These are phyloP conservation scores for Oropetium thomaeum DNA, from an alignment of 176 grass and related monocot genomes.

Conservation along the genomic window DNA sequence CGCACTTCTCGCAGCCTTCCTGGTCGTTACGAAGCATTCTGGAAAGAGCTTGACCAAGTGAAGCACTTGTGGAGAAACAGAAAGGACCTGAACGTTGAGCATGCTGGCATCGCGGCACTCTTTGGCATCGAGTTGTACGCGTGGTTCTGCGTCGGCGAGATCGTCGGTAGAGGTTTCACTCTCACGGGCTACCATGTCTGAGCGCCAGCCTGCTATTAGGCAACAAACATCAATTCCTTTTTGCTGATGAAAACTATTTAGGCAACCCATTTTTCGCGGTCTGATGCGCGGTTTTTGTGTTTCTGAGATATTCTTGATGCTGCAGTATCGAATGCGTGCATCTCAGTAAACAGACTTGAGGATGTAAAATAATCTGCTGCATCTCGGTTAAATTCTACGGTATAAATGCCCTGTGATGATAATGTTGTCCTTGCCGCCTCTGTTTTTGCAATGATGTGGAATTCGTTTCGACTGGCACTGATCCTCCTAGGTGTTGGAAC, in stretches of 20 bases:
- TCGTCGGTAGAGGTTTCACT: constrained; percentile 79
- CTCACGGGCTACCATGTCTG: constrained; percentile 82
- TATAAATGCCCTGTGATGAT: neutral
- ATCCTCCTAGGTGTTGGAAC: neutral
- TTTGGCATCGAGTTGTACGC: constrained; percentile 80
- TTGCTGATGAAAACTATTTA: constrained; percentile 8
- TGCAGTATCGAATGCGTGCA: neutral
- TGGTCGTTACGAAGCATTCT: constrained; percentile 65
- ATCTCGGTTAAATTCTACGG: neutral
- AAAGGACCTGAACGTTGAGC: constrained; percentile 70
- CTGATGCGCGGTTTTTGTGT: constrained; percentile 18
- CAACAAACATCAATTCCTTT: neutral
- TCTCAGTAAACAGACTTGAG: constrained; percentile 15
- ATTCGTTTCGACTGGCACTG: neutral
- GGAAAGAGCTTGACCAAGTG: constrained; percentile 71
- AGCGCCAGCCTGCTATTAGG: neutral
- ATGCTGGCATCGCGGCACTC: constrained; percentile 63
- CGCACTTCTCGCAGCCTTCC: constrained; percentile 53
- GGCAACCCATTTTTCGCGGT: constrained; percentile 1
- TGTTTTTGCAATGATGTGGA: neutral
- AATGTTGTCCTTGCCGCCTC: neutral
- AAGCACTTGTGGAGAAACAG: constrained; percentile 66
- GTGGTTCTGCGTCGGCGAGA: constrained; percentile 73
- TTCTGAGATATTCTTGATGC: constrained; percentile 11
- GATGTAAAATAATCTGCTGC: constrained; percentile 38